These are phyloP conservation scores for Eutrema salsugineum DNA, from an alignment of 441 rosid species.

Conservation along the genomic window DNA sequence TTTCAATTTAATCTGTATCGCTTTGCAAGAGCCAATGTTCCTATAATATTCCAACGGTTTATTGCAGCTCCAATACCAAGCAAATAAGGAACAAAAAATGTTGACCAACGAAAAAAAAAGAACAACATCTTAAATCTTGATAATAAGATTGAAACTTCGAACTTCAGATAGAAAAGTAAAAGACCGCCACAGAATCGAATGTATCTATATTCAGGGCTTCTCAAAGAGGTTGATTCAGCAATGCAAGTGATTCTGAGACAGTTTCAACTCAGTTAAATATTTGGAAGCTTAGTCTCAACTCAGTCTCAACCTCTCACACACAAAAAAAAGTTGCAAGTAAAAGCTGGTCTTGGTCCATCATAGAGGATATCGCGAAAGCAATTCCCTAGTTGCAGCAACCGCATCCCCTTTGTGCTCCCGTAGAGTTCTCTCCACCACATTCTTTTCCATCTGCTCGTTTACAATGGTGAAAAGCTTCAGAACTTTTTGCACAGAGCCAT, in stretches of 20 bases:
- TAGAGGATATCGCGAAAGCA: slow-evolving; percentile 54
- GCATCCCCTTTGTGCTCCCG: slow-evolving; percentile 97
- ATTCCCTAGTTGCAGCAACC: slow-evolving; percentile 79
- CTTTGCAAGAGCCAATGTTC: neutral
- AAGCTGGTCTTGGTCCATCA: neutral
- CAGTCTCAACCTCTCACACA: neutral
- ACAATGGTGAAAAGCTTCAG: slow-evolving; percentile 10
- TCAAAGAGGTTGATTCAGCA: neutral
- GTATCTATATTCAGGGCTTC: neutral
- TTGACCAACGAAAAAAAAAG: neutral
- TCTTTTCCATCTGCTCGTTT: slow-evolving; percentile 67
- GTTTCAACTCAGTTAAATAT: neutral
- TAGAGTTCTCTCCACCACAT: slow-evolving; percentile 86
- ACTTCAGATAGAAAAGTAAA: neutral
- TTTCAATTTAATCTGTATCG: neutral
- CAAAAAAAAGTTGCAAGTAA: neutral
- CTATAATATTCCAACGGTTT: neutral
- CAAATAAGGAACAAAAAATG: neutral
- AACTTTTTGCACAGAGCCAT: neutral
- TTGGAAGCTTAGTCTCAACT: slow-evolving; percentile 2
- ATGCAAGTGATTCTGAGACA: neutral
- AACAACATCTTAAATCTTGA: neutral
- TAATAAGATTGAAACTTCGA: neutral
- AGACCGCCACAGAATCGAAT: neutral
- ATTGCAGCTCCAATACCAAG: neutral